Evolutionary conservation across 2,329 filamentous ascomycete species (phyloP).

Genomic region (Penicillium carneum): DNA sequence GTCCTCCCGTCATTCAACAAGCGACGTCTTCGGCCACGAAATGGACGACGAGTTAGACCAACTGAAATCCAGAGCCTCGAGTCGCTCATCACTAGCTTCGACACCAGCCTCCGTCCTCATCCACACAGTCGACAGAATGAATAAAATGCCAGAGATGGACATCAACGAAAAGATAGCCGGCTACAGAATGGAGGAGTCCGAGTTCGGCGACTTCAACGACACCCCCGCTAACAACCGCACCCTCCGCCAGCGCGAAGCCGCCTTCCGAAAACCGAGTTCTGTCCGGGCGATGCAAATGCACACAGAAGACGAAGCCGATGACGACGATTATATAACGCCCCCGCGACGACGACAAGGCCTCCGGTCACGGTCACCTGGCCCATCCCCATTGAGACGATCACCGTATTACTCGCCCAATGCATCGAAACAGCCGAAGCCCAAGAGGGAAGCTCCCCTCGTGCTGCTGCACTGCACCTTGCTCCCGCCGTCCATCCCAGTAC

Average conservation of each 20-base stretch:
- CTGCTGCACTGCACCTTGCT: conserved; percentile 67
- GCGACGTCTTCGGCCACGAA: conserved; percentile 38
- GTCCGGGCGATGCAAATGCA: conserved; percentile 56
- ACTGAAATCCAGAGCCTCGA: conserved; percentile 44
- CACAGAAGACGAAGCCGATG: conserved; percentile 51
- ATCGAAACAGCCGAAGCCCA: conserved; percentile 42
- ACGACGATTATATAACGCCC: conserved; percentile 50
- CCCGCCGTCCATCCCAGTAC: conserved; percentile 60
- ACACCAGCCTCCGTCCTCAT: conserved; percentile 50
- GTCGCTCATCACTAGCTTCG: conserved; percentile 53
- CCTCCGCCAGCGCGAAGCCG: conserved; percentile 45
- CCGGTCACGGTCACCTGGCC: conserved; percentile 46
- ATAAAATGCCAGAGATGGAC: conserved; percentile 29
- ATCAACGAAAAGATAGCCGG: conserved; percentile 34
- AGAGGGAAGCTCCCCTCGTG: conserved; percentile 64
- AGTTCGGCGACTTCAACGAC: conserved; percentile 37
- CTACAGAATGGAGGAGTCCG: conserved; percentile 33
- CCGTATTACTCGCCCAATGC: conserved; percentile 46
- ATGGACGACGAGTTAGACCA: conserved; percentile 41
- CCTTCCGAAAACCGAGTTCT: conserved; percentile 56
- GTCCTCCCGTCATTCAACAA: conserved; percentile 41
- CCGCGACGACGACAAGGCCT: conserved; percentile 42
- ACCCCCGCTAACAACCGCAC: conserved; percentile 34
- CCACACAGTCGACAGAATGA: conserved; percentile 40
- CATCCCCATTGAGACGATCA: conserved; percentile 44